Base-by-base conservation (phyloP, 2,329 filamentous ascomycete genomes). In the Hymenoscyphus fraxineus region DNA sequence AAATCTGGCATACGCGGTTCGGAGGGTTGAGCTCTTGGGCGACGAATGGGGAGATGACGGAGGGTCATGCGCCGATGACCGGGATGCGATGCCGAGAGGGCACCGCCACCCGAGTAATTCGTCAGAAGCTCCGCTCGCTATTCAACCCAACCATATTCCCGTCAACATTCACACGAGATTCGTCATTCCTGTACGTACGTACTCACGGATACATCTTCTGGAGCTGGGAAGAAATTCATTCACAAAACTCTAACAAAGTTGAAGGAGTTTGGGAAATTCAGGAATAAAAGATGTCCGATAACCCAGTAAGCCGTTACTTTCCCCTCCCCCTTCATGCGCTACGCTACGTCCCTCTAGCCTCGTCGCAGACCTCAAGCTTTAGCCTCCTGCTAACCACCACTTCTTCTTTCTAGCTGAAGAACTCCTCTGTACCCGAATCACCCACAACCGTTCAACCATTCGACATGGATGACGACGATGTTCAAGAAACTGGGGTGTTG, bases 401-500 rank as follows among this genome's bases (percentile, higher is more conserved):
- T 38, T 57, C 15, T 60, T 61, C n/a, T 44, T 58, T 60, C 32
- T 27, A 72, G 71, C 54, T 69, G 32, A 73, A 72, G 62, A 70
- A 66, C 63, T 64, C 75, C 62, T 56, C 44, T 40, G 81, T 76
- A 66, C 83, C 86, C 44, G 87, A 89, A 77, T 89, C 87, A 58
- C 87, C 87, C 10, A 89, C 87, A 12, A 89, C 87, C 56, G 86
- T 82, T 62, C 79, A 82, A 71, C 86, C 87, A 7, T 80, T 89
- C 73, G 87, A 89, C 67, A 83, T 89, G 79, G 87, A 90, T 73
- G 88, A 91, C 79, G 87, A 90, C 72, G 88, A 89, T 73, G 77
- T 86, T 60, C 87, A 88, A 73, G 88, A 90, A 70, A 80, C 83
- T 6, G 82, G 81, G 65, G 73, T 84, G 32, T 71, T 81, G 63